Percentiles rank a stretch among this genome's conserved stretches.
Conservation (phyloP, 805 yeast genomes). For the Candida germanica region DNA sequence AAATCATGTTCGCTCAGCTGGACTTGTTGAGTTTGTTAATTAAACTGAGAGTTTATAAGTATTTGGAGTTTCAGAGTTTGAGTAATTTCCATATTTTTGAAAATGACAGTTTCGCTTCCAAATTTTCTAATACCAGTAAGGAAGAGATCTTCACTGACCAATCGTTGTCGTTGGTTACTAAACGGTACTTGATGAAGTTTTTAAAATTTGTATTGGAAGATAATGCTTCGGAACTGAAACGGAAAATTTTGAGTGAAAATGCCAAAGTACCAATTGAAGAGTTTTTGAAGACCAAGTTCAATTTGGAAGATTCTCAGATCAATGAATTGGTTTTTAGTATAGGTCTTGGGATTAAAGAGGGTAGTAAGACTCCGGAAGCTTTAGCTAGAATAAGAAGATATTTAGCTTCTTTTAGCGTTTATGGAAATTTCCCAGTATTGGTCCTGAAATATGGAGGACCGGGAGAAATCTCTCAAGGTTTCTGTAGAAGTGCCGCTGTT, state of each 20-base stretch:
- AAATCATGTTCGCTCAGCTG: conserved; percentile 84
- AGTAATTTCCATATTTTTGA: conserved; percentile 92
- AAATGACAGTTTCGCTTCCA: conserved; percentile 78
- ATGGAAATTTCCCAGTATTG: conserved; percentile 91
- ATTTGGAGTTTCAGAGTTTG: conserved; percentile 87
- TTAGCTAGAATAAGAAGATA: conserved; percentile 80
- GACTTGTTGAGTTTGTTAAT: conserved; percentile 76
- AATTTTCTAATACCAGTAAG: conserved; percentile 73
- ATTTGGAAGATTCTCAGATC: conserved; percentile 68
- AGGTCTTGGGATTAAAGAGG: conserved; percentile 66
- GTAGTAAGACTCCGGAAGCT: conserved; percentile 69
- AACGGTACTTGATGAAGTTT: conserved; percentile 86
- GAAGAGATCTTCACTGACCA: conserved; percentile 94
- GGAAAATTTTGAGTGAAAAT: conserved; percentile 55
- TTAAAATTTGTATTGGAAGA: conserved; percentile 73
- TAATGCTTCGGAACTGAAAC: conserved; percentile 57
- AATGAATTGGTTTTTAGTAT: conserved; percentile 83
- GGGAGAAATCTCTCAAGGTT: conserved; percentile 94
- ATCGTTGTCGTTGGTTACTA: conserved; percentile 66
- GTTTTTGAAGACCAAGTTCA: conserved; percentile 64
- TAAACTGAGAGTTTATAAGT: conserved; percentile 83
- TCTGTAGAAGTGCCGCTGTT: conserved; percentile 96
- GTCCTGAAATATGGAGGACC: conserved; percentile 93
- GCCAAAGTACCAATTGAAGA: conserved; percentile 52
- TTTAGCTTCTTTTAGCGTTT: conserved; percentile 79